Percentiles rank a stretch among this genome's conserved stretches.
These are phyloP conservation scores for Punica granatum DNA, from an alignment of 345 rosid species.

Conservation along the genomic window DNA sequence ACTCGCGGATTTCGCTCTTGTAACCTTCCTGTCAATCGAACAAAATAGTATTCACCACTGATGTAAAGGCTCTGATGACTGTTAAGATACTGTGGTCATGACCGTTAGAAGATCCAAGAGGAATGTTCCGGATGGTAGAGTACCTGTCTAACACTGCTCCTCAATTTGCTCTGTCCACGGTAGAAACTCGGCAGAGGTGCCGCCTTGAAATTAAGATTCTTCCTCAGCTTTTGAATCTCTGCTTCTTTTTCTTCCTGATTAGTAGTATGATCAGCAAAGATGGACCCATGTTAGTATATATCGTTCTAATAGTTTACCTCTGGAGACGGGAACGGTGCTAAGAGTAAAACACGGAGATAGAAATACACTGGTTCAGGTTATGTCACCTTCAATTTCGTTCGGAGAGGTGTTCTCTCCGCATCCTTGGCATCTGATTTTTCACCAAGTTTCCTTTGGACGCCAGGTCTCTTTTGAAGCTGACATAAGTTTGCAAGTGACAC, in stretches of 20 bases:
- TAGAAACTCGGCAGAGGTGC: constrained; percentile 30
- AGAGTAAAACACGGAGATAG: neutral
- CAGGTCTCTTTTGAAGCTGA: constrained; percentile 34
- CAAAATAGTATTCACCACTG: neutral
- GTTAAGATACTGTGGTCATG: neutral
- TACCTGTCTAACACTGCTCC: constrained; percentile 15
- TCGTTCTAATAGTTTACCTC: neutral
- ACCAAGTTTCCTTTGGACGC: constrained; percentile 28
- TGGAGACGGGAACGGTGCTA: neutral
- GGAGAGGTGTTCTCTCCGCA: constrained; percentile 20
- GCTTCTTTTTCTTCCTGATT: constrained; percentile 36
- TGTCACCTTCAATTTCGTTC: constrained; percentile 40
- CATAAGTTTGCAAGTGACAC: constrained; percentile 7
- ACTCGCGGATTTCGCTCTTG: constrained; percentile 5
- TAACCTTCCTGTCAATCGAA: constrained; percentile 5
- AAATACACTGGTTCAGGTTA: neutral
- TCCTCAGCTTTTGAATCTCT: constrained; percentile 31
- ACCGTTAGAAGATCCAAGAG: neutral
- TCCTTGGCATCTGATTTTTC: constrained; percentile 28
- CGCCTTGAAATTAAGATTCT: constrained; percentile 38
- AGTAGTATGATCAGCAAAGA: neutral
- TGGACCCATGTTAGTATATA: neutral
- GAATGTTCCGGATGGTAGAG: neutral
- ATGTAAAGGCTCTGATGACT: neutral
- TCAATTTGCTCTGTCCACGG: constrained; percentile 22